Conservation (phyloP, 768 basidiomycete species). For the Dendrothele bispora region DNA sequence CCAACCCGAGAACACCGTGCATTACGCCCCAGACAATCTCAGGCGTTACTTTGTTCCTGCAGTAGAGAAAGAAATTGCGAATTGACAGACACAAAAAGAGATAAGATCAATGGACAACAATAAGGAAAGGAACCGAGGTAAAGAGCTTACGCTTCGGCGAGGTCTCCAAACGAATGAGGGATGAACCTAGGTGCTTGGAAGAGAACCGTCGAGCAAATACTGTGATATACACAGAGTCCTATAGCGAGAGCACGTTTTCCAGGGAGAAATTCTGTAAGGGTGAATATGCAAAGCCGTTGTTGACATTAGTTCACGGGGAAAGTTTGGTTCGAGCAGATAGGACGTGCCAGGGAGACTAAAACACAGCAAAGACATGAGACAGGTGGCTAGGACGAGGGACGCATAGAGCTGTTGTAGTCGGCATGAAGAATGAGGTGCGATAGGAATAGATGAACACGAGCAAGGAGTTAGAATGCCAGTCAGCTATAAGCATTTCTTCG, state of each 20-base stretch:
- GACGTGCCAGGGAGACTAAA: conserved; percentile 70
- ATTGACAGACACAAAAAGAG: background rate
- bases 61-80: background rate
- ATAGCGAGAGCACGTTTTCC: conserved; percentile 85
- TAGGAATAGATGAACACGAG: too few species aligned
- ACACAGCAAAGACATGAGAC: conserved; percentile 60
- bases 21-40: conserved; percentile 71
- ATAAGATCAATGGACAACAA: too few species aligned
- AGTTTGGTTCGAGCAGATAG: conserved; percentile 1
- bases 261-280: conserved; percentile 74
- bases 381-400: conserved; percentile 58
- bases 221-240: conserved; percentile 75
- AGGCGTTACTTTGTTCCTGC: conserved; percentile 64
- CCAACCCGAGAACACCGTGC: conserved; percentile 71
- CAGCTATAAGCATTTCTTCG: too few species aligned
- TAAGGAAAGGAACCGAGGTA: background rate
- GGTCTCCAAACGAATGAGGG: conserved; percentile 63
- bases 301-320: background rate
- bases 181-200: conserved; percentile 80
- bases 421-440: background rate
- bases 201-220: conserved; percentile 68
- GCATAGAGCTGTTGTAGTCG: conserved; percentile 58
- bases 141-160: conserved; percentile 57
- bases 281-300: background rate
- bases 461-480: too few species aligned